Evolutionary conservation across 2,329 filamentous ascomycete species (phyloP), one percentile per base, ranked within the genome.

Genomic region (Talaromyces amestolkiae): DNA sequence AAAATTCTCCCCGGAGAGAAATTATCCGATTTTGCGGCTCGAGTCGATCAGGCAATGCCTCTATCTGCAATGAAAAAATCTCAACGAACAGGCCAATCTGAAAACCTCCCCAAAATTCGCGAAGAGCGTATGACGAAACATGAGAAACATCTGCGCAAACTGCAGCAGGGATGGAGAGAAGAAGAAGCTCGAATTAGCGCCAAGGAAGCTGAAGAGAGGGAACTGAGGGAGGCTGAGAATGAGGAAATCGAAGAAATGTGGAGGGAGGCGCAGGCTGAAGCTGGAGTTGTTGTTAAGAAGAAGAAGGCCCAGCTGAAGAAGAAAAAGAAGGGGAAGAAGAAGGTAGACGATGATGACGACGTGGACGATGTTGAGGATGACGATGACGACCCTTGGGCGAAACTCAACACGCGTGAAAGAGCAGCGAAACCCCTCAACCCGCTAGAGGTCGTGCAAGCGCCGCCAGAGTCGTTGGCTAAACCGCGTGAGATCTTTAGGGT

Each of bases 41-140:
- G 93, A 35, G 95, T 99, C 7, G 90, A 98, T 74, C 90, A 91
- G 58, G 88, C 91, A 0, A 82, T 98, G 7, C 94, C 94, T 0
- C 80, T 99, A 0, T 82, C 87, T 8, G 89, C 89, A 0, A 82
- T 97, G 64, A 87, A 83, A 69, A 90, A 89, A 72, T 85, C 83
- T 0, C 78, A 67, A 3, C 72, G 73, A 39, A 67, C 73, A 1
- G 68, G 70, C 15, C 41, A 31, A 41, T 65, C 68, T 3, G 64
- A 65, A 19, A 70, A 70, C 58, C 24, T 75, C 3, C 69, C 74
- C 3, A 76, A 79, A 67, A 64, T 74, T 19, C 71, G 77, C 71
- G 68, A 92, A 74, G 84, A 88, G 19, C 85, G 86, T 68, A 84
- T 87, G 61, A 97, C 93, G 6, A 90, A 89, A 76, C 95, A 93